A percentile compares a stretch with the other conserved stretches of the same genome.
These are phyloP conservation scores for Jaltomata sinuosa DNA, from an alignment of 257 asterid species.

Conservation along the genomic window DNA sequence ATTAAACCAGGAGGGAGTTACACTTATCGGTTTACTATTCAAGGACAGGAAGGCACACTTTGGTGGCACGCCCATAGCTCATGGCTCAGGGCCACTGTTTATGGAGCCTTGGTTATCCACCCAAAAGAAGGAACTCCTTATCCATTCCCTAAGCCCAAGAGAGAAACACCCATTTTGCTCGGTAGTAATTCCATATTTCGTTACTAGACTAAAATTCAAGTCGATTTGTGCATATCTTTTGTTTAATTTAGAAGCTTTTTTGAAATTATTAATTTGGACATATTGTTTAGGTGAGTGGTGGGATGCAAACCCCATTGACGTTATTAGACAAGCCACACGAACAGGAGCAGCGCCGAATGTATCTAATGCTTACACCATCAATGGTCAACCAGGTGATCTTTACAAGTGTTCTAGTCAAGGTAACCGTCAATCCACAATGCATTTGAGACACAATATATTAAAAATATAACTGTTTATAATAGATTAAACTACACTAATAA, in stretches of 20 bases:
- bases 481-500: neutral
- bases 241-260: neutral
- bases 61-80: conserved; percentile 99
- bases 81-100: conserved; percentile 91
- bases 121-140: conserved; percentile 60
- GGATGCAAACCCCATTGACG: conserved; percentile 82
- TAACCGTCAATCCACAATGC: neutral
- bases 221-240: neutral
- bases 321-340: conserved; percentile 56
- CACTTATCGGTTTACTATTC: conserved; percentile 64
- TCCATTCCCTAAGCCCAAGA: conserved; percentile 72
- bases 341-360: conserved; percentile 78
- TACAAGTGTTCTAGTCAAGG: conserved; percentile 76
- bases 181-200: conserved; percentile 22
- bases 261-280: neutral
- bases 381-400: conserved; percentile 95
- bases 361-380: conserved; percentile 82
- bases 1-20: conserved; percentile 73
- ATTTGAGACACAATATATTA: neutral
- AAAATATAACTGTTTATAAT: neutral
- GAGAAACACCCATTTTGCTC: conserved; percentile 63
- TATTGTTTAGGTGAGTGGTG: conserved; percentile 88
- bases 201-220: neutral
- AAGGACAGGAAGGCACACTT: conserved; percentile 89
- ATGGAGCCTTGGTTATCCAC: conserved; percentile 66